phyloP scores from a whole-genome alignment of 768 basidiomycete species.

The Amanita rimosa region DNA sequence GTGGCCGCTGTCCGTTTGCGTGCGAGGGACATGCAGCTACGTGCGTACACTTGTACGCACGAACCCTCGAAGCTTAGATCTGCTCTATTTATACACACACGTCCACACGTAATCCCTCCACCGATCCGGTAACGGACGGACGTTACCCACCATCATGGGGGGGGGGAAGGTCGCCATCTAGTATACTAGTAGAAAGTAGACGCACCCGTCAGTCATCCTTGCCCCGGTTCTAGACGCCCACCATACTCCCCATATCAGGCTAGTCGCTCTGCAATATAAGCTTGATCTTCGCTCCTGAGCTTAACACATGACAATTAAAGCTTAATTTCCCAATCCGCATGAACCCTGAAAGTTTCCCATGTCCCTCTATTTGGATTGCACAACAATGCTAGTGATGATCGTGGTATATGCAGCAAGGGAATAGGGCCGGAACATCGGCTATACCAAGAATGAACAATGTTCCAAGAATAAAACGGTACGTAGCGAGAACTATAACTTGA shows the following conservation, averaged over 20 bases:
- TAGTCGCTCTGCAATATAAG: background rate
- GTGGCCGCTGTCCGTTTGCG: background rate
- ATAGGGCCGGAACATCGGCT: constrained; percentile 5
- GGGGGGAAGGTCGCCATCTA: no score
- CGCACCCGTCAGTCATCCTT: background rate
- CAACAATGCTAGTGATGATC: background rate
- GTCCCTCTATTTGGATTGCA: background rate
- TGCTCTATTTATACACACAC: background rate
- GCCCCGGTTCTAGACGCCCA: background rate
- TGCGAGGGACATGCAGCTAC: no score
- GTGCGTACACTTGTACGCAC: no score
- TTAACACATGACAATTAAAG: constrained; percentile 5
- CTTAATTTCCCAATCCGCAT: constrained; percentile 3
- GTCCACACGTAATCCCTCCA: constrained; percentile 2
- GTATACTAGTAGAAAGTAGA: no score
- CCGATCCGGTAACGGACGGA: no score
- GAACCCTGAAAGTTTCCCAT: constrained; percentile 1
- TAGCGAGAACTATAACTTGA: background rate
- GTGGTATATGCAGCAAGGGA: constrained; percentile 5
- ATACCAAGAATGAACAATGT: constrained; percentile 5
- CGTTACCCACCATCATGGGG: no score
- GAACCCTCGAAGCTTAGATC: constrained; percentile 3
- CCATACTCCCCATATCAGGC: background rate
- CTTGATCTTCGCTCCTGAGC: constrained; percentile 5
- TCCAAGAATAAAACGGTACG: constrained; percentile 5